These are phyloP conservation scores for Gastrolobium bilobum DNA, from an alignment of 306 rosid genomes.

Conservation along the genomic window DNA sequence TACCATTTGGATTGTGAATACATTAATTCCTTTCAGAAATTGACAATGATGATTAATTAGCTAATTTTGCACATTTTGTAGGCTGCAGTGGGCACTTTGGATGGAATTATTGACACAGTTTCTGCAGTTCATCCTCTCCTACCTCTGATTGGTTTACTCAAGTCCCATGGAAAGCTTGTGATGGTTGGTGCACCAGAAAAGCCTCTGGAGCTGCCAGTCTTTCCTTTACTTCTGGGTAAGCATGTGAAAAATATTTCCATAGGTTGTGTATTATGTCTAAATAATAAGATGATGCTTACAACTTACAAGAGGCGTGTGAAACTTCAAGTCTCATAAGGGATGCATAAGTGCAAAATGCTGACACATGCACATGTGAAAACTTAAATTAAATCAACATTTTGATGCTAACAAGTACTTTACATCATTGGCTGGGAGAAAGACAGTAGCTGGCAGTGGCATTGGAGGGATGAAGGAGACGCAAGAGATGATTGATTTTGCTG, in stretches of 20 bases:
- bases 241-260: neutral
- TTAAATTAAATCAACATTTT: neutral
- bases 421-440: constrained; percentile 51
- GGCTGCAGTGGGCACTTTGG: no score
- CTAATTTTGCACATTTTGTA: no score
- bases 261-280: neutral
- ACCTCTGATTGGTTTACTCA: no score
- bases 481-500: constrained; percentile 61
- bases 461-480: constrained; percentile 63
- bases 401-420: neutral
- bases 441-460: constrained; percentile 43
- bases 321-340: no score
- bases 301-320: no score
- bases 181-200: no score
- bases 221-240: constrained; percentile 38
- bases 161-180: no score
- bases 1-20: neutral
- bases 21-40: neutral
- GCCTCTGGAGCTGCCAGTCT: neutral
- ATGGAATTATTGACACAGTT: no score
- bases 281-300: no score
- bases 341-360: neutral
- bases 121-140: no score
- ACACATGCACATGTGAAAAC: neutral
- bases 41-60: neutral